Evolutionary conservation across 164 flowering plant species (phyloP).

Genomic region (Vitis amurensis): DNA sequence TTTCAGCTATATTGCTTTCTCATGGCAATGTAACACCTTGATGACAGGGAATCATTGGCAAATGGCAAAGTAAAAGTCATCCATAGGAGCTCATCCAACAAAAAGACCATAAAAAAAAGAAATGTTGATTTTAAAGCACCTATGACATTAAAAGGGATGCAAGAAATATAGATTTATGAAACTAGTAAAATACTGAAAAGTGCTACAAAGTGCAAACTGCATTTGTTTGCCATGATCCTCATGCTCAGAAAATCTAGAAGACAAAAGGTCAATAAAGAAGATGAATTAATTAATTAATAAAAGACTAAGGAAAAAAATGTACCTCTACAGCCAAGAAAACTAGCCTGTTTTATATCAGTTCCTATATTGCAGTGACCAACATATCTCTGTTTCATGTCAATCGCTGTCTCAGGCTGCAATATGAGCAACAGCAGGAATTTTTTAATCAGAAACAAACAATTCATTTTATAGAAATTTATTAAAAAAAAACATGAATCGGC

Average conservation of each 20-base stretch:
- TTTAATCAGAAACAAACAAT: neutral
- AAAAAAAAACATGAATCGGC: neutral
- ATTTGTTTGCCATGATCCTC: neutral
- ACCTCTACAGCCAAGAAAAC: slow-evolving; percentile 93
- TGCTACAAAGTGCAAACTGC: neutral
- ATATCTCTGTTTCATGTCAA: slow-evolving; percentile 90
- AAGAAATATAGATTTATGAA: too few species aligned
- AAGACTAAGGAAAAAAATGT: slow-evolving; percentile 3
- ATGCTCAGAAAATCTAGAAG: neutral
- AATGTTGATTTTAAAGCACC: too few species aligned
- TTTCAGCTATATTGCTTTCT: neutral
- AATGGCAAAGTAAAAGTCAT: neutral
- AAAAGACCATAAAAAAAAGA: too few species aligned
- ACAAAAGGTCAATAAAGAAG: slow-evolving; percentile 1
- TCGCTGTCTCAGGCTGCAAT: slow-evolving; percentile 70
- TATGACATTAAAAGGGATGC: too few species aligned
- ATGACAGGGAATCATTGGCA: neutral
- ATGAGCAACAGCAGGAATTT: slow-evolving; percentile 5
- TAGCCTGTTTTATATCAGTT: slow-evolving; percentile 97
- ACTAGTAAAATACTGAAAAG: neutral
- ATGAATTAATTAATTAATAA: neutral
- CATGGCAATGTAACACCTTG: neutral
- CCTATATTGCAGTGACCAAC: slow-evolving; percentile 96
- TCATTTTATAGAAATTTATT: too few species aligned
- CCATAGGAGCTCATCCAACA: neutral